phyloP scores from a whole-genome alignment of 805 yeast genomes.

The Phaffomyces antillensis region DNA sequence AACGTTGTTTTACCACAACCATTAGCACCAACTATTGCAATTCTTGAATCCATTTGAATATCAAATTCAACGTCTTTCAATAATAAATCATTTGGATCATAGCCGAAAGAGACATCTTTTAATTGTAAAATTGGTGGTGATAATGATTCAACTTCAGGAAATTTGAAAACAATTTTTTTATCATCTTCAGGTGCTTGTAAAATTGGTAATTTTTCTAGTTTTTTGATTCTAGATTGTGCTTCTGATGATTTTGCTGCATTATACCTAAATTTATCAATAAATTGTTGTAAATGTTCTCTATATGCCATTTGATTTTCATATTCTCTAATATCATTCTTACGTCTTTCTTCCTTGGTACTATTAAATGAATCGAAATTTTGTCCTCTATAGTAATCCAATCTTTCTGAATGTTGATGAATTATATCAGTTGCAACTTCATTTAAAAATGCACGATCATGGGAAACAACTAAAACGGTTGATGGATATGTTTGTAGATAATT shows the following conservation, averaged over 20 bases:
- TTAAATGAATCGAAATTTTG: conserved; percentile 91
- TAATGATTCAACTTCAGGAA: conserved; percentile 90
- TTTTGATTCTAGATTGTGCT: conserved; percentile 96
- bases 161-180: conserved; percentile 72
- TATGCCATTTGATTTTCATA: conserved; percentile 96
- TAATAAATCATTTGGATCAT: conserved; percentile 55
- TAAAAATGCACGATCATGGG: conserved; percentile 95
- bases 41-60: conserved; percentile 88
- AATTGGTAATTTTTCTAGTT: conserved; percentile 87
- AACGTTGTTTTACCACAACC: conserved; percentile 99
- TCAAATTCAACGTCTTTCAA: conserved; percentile 77
- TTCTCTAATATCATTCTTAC: conserved; percentile 87
- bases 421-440: conserved; percentile 98
- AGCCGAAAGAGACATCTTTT: conserved; percentile 82
- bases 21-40: conserved; percentile 97
- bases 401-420: conserved; percentile 94
- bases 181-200: conserved; percentile 95
- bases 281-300: conserved; percentile 87
- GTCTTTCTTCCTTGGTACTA: conserved; percentile 89
- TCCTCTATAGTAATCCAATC: conserved; percentile 92
- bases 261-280: conserved; percentile 93
- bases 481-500: conserved; percentile 85
- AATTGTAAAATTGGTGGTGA: conserved; percentile 93
- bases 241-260: conserved; percentile 97
- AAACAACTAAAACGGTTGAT: conserved; percentile 88